Conservation (phyloP, 805 yeast species). For the Tetrapisispora pingtungensis region DNA sequence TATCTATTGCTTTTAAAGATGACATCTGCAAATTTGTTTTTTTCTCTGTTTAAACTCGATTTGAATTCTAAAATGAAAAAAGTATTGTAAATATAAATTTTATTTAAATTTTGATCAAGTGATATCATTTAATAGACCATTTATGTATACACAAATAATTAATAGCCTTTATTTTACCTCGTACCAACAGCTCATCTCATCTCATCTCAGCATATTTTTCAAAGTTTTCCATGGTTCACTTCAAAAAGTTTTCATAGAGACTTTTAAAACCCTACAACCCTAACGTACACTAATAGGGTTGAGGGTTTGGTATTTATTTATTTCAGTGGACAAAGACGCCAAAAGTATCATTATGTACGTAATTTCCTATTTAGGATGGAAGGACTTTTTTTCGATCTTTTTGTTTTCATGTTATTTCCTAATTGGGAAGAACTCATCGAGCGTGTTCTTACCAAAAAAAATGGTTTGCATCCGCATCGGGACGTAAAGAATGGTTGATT, state of each 20-base stretch:
- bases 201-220: not conserved
- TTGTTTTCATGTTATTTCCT: not conserved
- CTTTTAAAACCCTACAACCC: not conserved
- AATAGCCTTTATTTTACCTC: not conserved
- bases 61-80: no score
- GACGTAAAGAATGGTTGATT: not conserved
- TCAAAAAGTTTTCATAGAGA: no score
- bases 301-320: not conserved
- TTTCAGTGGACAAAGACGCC: not conserved
- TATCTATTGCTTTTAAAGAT: constrained; percentile 42
- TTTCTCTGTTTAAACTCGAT: no score
- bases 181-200: not conserved
- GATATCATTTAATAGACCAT: no score
- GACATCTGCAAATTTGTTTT: constrained; percentile 1
- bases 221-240: no score
- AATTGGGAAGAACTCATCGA: not conserved
- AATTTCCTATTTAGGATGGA: not conserved
- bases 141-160: no score
- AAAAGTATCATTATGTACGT: not conserved
- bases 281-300: not conserved
- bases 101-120: no score
- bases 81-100: no score
- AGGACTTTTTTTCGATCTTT: not conserved
- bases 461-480: not conserved
- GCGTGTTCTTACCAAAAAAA: not conserved